These are phyloP conservation scores for Trypanosoma lewisi DNA, from an alignment of 208 protist genomes.

Conservation along the genomic window DNA sequence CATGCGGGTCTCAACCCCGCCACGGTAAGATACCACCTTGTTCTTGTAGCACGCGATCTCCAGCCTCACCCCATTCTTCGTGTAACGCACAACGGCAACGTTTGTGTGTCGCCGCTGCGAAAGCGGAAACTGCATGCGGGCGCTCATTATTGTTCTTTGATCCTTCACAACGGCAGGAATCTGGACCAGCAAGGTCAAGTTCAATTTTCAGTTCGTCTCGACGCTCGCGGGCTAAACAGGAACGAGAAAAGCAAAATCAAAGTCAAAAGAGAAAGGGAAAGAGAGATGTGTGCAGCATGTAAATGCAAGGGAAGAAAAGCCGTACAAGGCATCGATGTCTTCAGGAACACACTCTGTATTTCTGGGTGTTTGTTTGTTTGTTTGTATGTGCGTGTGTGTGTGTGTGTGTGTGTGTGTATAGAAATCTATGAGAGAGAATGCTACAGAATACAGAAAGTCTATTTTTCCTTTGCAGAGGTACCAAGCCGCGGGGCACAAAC, in stretches of 20 bases:
- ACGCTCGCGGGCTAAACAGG: neutral
- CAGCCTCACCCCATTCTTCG: slow-evolving; percentile 76
- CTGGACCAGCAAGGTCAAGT: neutral
- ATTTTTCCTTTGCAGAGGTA: slow-evolving; percentile 4
- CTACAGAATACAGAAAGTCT: slow-evolving; percentile 11
- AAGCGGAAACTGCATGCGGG: slow-evolving; percentile 81
- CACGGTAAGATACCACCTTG: slow-evolving; percentile 89
- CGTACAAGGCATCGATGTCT: neutral
- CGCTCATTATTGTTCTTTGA: slow-evolving; percentile 51
- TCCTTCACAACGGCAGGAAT: neutral
- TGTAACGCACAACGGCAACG: slow-evolving; percentile 84
- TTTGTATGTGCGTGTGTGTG: slow-evolving; percentile 7
- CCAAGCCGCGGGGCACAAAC: neutral
- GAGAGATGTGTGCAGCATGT: neutral
- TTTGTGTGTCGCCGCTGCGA: slow-evolving; percentile 90
- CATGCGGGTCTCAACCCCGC: slow-evolving; percentile 76
- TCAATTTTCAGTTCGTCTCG: neutral
- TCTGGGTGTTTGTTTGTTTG: neutral
- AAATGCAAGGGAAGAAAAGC: neutral
- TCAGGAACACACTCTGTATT: neutral
- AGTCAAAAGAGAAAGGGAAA: neutral
- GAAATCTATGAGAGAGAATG: slow-evolving; percentile 8
- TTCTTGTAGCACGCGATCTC: slow-evolving; percentile 93
- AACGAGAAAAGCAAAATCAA: neutral
- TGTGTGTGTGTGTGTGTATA: slow-evolving; percentile 3